Percentiles rank a stretch among this genome's conserved stretches.
Conservation (phyloP, 768 basidiomycete species). For the Auriculariales sp. region DNA sequence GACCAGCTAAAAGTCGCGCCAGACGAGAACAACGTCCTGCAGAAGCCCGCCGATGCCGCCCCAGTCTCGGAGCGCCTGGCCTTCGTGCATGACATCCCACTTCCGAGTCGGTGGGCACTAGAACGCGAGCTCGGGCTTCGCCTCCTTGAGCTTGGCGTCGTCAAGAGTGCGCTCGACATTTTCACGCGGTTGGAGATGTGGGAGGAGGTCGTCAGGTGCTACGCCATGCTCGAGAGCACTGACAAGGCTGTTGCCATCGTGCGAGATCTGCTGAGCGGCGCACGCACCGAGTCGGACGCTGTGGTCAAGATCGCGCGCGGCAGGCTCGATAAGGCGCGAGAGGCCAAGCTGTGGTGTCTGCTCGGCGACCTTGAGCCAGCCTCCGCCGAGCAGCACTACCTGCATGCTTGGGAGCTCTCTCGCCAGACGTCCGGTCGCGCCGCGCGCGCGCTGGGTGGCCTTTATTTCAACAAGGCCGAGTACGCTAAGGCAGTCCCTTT, state of each 20-base stretch:
- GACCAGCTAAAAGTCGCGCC: constrained; percentile 91
- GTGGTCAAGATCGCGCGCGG: constrained; percentile 45
- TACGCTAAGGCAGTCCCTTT: constrained; percentile 50
- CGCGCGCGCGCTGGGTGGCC: constrained; percentile 81
- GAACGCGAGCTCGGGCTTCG: constrained; percentile 79
- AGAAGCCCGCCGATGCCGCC: too few species aligned
- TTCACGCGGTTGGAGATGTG: constrained; percentile 95
- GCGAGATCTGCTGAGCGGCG: constrained; percentile 69
- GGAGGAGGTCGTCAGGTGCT: constrained; percentile 91
- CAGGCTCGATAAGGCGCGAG: constrained; percentile 55
- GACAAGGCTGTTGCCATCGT: constrained; percentile 74
- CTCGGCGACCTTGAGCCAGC: constrained; percentile 82
- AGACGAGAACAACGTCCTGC: too few species aligned
- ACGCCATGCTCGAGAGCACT: constrained; percentile 62
- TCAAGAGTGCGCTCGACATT: constrained; percentile 82
- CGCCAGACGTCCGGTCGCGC: constrained; percentile 71
- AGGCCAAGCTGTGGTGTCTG: constrained; percentile 90
- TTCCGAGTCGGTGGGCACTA: constrained; percentile 90
- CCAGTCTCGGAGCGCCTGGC: constrained; percentile 54
- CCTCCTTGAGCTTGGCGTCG: constrained; percentile 73
- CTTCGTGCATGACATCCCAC: constrained; percentile 64
- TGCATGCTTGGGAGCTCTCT: constrained; percentile 74
- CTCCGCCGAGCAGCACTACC: constrained; percentile 57
- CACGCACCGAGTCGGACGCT: constrained; percentile 67
- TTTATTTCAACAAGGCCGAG: constrained; percentile 46